phyloP scores from a whole-genome alignment of 2,329 filamentous ascomycete genomes.

The Didymellaceae sp. region DNA sequence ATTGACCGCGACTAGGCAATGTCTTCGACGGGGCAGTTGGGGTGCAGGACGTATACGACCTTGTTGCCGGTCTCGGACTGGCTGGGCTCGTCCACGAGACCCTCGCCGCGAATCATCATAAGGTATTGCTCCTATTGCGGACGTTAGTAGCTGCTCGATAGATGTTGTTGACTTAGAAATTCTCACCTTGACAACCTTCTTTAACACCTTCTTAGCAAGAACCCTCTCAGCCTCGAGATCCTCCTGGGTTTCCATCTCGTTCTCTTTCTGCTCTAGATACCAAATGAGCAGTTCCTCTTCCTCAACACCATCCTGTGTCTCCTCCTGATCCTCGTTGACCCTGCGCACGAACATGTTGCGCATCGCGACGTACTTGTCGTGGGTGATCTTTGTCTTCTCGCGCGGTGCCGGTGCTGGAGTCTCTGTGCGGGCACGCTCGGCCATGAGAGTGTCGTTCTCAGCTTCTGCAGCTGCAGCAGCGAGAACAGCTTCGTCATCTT shows the following conservation, averaged over 20 bases:
- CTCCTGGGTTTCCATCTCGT: constrained; percentile 79
- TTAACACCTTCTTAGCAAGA: constrained; percentile 83
- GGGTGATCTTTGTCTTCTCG: constrained; percentile 85
- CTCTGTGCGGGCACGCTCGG: constrained; percentile 36
- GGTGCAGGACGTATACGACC: constrained; percentile 87
- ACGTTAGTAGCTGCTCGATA: constrained; percentile 25
- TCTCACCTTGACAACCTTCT: constrained; percentile 94
- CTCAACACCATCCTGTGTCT: constrained; percentile 80
- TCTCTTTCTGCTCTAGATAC: constrained; percentile 92
- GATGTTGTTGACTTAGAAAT: neutral
- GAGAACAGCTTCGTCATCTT: constrained; percentile 68
- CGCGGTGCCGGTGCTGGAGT: constrained; percentile 50
- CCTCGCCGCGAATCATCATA: constrained; percentile 75
- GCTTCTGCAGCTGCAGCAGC: constrained; percentile 58
- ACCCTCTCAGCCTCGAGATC: constrained; percentile 77
- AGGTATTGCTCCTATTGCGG: constrained; percentile 62
- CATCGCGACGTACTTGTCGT: constrained; percentile 92
- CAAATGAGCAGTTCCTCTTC: constrained; percentile 81
- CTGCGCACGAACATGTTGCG: constrained; percentile 83
- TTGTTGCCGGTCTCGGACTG: constrained; percentile 55
- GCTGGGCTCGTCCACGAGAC: constrained; percentile 80
- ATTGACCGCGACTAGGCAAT: constrained; percentile 29
- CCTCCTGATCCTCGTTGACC: constrained; percentile 81
- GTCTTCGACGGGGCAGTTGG: constrained; percentile 85
- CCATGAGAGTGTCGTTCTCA: constrained; percentile 50